Conservation (phyloP, 75 land plant species). For the Pinus albicaulis region DNA sequence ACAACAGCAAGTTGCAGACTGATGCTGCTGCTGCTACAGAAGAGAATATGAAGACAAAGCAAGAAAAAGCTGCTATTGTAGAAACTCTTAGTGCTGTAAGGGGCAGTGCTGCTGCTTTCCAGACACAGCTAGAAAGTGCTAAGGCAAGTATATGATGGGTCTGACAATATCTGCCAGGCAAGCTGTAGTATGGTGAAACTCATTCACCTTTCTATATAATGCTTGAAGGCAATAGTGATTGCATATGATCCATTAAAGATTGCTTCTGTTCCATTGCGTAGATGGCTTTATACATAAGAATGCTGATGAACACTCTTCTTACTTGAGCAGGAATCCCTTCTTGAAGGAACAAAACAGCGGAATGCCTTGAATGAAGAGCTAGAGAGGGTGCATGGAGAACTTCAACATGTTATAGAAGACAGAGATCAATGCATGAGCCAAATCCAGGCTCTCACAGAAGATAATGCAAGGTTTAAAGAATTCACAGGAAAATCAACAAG, state of each 20-base stretch:
- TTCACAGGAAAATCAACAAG: slow-evolving; percentile 21
- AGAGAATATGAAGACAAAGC: slow-evolving; percentile 32
- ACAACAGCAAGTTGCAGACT: slow-evolving; percentile 30
- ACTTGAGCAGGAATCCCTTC: slow-evolving; percentile 11
- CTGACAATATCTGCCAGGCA: too few species aligned
- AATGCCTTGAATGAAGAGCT: slow-evolving; percentile 14
- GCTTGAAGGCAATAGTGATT: not conserved
- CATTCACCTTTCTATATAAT: too few species aligned
- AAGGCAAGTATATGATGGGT: slow-evolving; percentile 13
- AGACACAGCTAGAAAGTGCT: slow-evolving; percentile 23
- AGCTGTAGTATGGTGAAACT: too few species aligned
- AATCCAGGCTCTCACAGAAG: slow-evolving; percentile 18
- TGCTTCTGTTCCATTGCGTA: too few species aligned
- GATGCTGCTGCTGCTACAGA: slow-evolving; percentile 27
- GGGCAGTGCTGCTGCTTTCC: slow-evolving; percentile 22
- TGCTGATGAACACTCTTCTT: too few species aligned
- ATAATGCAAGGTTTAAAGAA: slow-evolving; percentile 26
- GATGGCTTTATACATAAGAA: too few species aligned
- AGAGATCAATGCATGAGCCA: slow-evolving; percentile 17
- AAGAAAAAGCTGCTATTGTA: slow-evolving; percentile 32
- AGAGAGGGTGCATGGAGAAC: slow-evolving; percentile 12
- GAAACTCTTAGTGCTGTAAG: slow-evolving; percentile 30
- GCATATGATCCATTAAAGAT: not conserved
- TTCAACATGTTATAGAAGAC: slow-evolving; percentile 19
- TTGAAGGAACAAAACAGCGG: slow-evolving; percentile 17